Percentiles rank a stretch among this genome's conserved stretches.
phyloP scores from a whole-genome alignment of 176 grass and related monocot species.

The Melocanna baccifera region DNA sequence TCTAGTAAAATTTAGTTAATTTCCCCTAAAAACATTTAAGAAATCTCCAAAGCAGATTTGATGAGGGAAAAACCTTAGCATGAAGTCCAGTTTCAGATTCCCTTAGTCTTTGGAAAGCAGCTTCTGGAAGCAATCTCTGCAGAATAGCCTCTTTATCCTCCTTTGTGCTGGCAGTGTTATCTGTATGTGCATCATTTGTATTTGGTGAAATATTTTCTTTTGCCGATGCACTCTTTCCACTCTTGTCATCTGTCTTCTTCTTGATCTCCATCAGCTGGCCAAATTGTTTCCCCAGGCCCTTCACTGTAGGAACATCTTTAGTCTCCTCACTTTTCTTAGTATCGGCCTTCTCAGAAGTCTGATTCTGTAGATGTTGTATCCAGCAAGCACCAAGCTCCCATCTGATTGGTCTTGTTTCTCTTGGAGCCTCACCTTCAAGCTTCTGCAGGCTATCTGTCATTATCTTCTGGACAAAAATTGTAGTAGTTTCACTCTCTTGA shows the following conservation, averaged over 20 bases:
- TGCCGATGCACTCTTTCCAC: constrained; percentile 33
- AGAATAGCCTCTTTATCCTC: constrained; percentile 63
- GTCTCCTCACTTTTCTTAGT: constrained; percentile 65
- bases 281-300: constrained; percentile 95
- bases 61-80: constrained; percentile 62
- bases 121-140: constrained; percentile 67
- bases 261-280: constrained; percentile 91
- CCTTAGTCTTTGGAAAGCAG: constrained; percentile 66
- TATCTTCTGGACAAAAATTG: constrained; percentile 59
- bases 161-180: constrained; percentile 33
- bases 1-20: constrained; percentile 4
- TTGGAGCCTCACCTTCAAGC: constrained; percentile 64
- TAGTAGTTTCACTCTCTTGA: constrained; percentile 44
- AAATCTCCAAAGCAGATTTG: constrained; percentile 24
- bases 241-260: constrained; percentile 86
- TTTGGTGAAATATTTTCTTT: constrained; percentile 46
- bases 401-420: constrained; percentile 66
- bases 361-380: constrained; percentile 95
- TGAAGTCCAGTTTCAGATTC: constrained; percentile 94
- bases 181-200: constrained; percentile 38
- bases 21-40: not conserved
- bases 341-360: constrained; percentile 67
- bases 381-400: constrained; percentile 99
- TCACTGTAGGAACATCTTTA: constrained; percentile 77
- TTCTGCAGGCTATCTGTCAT: constrained; percentile 69